Percentiles rank a stretch among this genome's conserved stretches.
phyloP scores from a whole-genome alignment of 164 flowering plant genomes.

The Euptelea pleiosperma region DNA sequence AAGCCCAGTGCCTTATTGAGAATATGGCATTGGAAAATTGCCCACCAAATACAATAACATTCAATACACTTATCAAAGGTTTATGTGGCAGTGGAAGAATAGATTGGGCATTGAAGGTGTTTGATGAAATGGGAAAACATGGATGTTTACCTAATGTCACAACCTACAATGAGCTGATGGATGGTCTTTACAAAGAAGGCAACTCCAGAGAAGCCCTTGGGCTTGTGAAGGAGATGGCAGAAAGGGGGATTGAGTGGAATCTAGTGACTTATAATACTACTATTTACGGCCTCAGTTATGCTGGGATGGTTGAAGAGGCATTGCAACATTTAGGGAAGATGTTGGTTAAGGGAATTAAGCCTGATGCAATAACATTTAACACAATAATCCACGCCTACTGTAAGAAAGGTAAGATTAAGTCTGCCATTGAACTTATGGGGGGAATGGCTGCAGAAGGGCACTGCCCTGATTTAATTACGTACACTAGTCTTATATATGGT shows the following conservation, averaged over 20 bases:
- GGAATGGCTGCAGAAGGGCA: conserved; percentile 28
- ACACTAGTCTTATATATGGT: conserved; percentile 63
- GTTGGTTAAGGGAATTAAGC: conserved; percentile 54
- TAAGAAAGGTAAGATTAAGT: conserved; percentile 44
- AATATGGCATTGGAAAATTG: conserved; percentile 52
- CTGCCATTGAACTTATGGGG: conserved; percentile 45
- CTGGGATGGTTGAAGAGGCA: conserved; percentile 42
- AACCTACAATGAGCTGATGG: conserved; percentile 68
- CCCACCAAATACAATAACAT: conserved; percentile 65
- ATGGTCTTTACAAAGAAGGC: conserved; percentile 50
- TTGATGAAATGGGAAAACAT: conserved; percentile 48
- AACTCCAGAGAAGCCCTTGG: conserved; percentile 34
- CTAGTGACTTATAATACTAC: conserved; percentile 63
- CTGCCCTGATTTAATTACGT: conserved; percentile 50
- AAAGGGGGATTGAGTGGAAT: conserved; percentile 37
- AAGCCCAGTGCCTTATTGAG: conserved; percentile 56
- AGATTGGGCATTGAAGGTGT: conserved; percentile 52
- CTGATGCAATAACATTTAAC: conserved; percentile 59
- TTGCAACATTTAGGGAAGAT: conserved; percentile 53
- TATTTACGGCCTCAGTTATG: conserved; percentile 45
- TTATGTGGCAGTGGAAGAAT: conserved; percentile 50
- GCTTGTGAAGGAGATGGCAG: conserved; percentile 49
- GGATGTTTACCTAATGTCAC: conserved; percentile 53
- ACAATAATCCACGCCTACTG: conserved; percentile 57
- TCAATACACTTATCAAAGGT: conserved; percentile 59